phyloP scores from a whole-genome alignment of 2,329 filamentous ascomycete genomes.

The Coniella lustricola region DNA sequence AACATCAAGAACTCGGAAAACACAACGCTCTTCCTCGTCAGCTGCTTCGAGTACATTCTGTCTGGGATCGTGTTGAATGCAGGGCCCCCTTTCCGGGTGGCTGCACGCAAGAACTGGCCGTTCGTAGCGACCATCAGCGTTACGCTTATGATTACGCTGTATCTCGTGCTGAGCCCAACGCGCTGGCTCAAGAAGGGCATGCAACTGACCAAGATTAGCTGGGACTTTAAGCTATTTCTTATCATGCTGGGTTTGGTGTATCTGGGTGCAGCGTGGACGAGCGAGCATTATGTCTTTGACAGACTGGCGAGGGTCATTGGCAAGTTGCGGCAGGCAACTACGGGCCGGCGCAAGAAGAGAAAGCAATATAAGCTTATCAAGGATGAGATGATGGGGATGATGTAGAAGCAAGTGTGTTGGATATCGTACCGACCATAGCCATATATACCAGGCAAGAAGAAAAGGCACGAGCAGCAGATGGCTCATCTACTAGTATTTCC shows the following conservation, averaged over 20 bases:
- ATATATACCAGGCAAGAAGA: too few species aligned
- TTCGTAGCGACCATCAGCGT: constrained; percentile 72
- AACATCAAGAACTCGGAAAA: constrained; percentile 92
- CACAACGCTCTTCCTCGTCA: constrained; percentile 80
- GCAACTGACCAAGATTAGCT: constrained; percentile 74
- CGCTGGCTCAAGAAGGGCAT: constrained; percentile 65
- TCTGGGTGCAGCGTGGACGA: constrained; percentile 60
- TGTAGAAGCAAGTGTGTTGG: background rate
- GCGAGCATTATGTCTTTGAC: constrained; percentile 66
- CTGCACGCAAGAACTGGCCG: constrained; percentile 73
- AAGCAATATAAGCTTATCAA: constrained; percentile 82
- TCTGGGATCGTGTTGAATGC: constrained; percentile 84
- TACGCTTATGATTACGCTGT: constrained; percentile 60
- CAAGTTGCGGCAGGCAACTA: constrained; percentile 47
- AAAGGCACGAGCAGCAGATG: too few species aligned
- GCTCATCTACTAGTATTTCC: background rate
- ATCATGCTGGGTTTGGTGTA: constrained; percentile 63
- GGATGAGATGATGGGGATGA: constrained; percentile 52
- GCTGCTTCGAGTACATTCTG: constrained; percentile 91
- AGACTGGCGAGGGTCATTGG: constrained; percentile 62
- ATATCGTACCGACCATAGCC: too few species aligned
- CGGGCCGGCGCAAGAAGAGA: constrained; percentile 62
- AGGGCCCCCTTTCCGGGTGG: constrained; percentile 82
- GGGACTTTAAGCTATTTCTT: constrained; percentile 66
- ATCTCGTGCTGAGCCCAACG: constrained; percentile 75